Base-by-base conservation (phyloP, 2,329 filamentous ascomycete genomes). In the Fusarium marasasianum region DNA sequence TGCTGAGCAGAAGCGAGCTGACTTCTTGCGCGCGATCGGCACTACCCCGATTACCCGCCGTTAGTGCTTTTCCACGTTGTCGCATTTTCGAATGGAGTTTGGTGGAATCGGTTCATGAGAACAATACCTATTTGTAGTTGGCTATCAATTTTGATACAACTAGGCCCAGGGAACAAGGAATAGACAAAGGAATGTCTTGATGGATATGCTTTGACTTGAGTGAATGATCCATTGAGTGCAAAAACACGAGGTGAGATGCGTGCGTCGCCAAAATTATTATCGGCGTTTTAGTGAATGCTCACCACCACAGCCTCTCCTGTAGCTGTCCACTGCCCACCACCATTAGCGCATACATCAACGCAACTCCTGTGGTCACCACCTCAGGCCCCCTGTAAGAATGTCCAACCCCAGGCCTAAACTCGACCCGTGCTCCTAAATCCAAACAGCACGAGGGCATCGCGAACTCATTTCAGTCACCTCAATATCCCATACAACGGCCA, bases 311-410 rank as follows among this genome's bases (percentile, higher is more conserved):
- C 8, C 12, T 0, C 24, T 26, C 24, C 24, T 45, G n/a, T 5
- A 45, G 8, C 17, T 45, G 0, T 5, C 43, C 43, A 11, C n/a
- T 18, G 43, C 43, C 1, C 1, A 5, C n/a, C 18, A 0, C n/a
- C 41, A 5, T 5, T 44, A 18, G 41, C 2, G 41, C 40, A 14
- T n/a, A n/a, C 8, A 41, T n/a, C 13, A 5, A 3, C 20, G 40
- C 8, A 35, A 8, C 38, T 3, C 12, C 20, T 41, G 38, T 41
- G 4, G 13, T 35, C 33, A 8, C 33, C 2, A 13, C 33, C 33
- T 35, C 13, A 35, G 1, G 33, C 33, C 15, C n/a, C n/a, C 41
- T 44, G 15, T 24, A 18, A 17, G 2, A 18, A 44, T 8, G 43
- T 15, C n/a, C n/a, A 18, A 44, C 33, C 43, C 40, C 40, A 10